A percentile compares a stretch with the other conserved stretches of the same genome.
Evolutionary conservation across 257 asterid genomes (phyloP).

Genomic region (Solanum medicagineum): DNA sequence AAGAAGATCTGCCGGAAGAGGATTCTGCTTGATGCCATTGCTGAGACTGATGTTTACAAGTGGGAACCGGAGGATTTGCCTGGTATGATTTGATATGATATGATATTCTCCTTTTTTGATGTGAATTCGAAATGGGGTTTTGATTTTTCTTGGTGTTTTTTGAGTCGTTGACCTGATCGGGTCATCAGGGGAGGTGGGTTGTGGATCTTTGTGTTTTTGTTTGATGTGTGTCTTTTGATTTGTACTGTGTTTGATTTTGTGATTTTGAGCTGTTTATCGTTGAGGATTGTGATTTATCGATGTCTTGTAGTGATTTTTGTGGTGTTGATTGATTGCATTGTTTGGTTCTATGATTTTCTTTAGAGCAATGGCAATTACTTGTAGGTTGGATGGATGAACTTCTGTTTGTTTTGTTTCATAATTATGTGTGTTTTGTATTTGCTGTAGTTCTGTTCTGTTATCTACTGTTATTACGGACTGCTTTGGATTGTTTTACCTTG

Average conservation of each 20-base stretch:
- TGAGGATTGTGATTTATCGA: background rate
- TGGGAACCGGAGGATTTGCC: constrained; percentile 86
- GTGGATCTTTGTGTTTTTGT: background rate
- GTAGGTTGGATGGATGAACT: background rate
- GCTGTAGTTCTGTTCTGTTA: background rate
- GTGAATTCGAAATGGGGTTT: background rate
- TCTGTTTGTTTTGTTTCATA: background rate
- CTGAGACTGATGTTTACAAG: constrained; percentile 70
- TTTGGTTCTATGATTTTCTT: background rate
- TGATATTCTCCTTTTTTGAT: too few species aligned
- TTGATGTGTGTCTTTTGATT: background rate
- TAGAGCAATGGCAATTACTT: background rate
- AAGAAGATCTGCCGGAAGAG: constrained; percentile 48
- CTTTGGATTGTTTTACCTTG: too few species aligned
- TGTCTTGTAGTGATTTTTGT: background rate
- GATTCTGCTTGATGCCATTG: constrained; percentile 38
- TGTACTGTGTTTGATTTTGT: background rate
- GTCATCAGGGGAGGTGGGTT: background rate
- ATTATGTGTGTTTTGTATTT: background rate
- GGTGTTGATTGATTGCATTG: background rate
- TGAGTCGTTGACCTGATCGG: constrained; percentile 2
- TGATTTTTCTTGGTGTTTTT: background rate
- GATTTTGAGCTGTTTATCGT: background rate
- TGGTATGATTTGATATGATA: constrained; percentile 17
- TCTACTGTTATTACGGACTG: too few species aligned